Evolutionary conservation across 306 rosid species (phyloP).

Genomic region (Dalbergia cochinchinensis): DNA sequence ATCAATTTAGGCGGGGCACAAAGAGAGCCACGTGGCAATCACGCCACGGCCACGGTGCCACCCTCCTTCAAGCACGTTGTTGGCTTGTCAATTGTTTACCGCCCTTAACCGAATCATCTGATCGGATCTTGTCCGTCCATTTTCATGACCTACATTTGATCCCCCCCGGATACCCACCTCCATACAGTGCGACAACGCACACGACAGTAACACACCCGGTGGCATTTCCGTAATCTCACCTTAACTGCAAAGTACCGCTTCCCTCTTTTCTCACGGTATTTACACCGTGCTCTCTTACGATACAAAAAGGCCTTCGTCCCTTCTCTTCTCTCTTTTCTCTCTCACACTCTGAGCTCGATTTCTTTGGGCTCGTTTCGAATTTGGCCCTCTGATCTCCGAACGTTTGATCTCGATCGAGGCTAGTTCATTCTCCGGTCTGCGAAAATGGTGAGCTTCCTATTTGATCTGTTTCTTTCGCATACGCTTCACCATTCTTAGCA

Average conservation of each 20-base stretch:
- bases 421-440: slow-evolving; percentile 49
- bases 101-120: not conserved
- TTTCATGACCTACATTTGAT: not conserved
- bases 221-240: slow-evolving; percentile 65
- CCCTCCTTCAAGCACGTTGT: not conserved
- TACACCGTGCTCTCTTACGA: slow-evolving; percentile 35
- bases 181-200: slow-evolving; percentile 7
- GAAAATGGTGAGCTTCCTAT: slow-evolving; percentile 74
- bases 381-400: slow-evolving; percentile 56
- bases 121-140: slow-evolving; percentile 22
- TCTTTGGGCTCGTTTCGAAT: slow-evolving; percentile 51
- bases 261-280: slow-evolving; percentile 35
- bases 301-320: slow-evolving; percentile 40
- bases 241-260: slow-evolving; percentile 49
- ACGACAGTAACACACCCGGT: slow-evolving; percentile 32
- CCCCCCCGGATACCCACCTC: not conserved
- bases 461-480: slow-evolving; percentile 40
- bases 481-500: slow-evolving; percentile 42
- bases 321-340: slow-evolving; percentile 18
- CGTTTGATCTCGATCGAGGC: slow-evolving; percentile 46
- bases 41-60: slow-evolving; percentile 7
- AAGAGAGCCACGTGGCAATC: slow-evolving; percentile 31
- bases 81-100: not conserved
- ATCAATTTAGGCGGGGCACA: not conserved
- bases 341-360: slow-evolving; percentile 57